phyloP scores from a whole-genome alignment of 2,329 filamentous ascomycete species.

The Aspergillus fumigatus region DNA sequence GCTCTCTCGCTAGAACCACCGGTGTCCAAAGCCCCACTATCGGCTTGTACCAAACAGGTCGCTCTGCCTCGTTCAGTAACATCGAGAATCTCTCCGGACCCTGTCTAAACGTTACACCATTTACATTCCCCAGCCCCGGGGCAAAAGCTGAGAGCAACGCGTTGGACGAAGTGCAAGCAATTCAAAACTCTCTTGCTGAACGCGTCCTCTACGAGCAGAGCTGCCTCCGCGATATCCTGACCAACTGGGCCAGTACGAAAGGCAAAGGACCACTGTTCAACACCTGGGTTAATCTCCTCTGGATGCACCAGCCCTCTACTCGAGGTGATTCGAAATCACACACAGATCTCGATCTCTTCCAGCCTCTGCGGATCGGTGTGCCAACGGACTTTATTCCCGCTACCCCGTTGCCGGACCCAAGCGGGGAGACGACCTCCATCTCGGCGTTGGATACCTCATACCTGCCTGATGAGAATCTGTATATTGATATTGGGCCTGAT shows the following conservation, averaged over 20 bases:
- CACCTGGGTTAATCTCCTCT: conserved; percentile 30
- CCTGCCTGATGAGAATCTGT: conserved; percentile 20
- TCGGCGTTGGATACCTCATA: conserved; percentile 20
- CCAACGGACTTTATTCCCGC: conserved; percentile 24
- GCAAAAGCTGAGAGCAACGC: not conserved
- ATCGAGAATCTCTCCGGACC: conserved; percentile 25
- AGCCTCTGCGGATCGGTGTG: conserved; percentile 20
- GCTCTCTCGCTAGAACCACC: conserved; percentile 19
- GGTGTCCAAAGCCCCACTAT: conserved; percentile 19
- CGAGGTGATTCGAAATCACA: not conserved
- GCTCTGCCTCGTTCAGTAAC: conserved; percentile 22
- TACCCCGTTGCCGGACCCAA: conserved; percentile 3
- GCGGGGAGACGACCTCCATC: conserved; percentile 14
- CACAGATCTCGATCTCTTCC: conserved; percentile 10
- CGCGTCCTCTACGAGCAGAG: conserved; percentile 27
- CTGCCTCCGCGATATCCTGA: conserved; percentile 19
- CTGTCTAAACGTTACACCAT: conserved; percentile 30
- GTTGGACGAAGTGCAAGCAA: conserved; percentile 9
- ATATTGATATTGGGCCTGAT: conserved; percentile 25
- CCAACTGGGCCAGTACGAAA: conserved; percentile 13
- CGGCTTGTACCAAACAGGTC: conserved; percentile 31
- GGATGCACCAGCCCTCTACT: conserved; percentile 17
- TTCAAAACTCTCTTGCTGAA: conserved; percentile 23
- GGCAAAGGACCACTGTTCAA: conserved; percentile 23
- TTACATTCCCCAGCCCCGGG: conserved; percentile 15